Base-by-base conservation (phyloP, 2,329 filamentous ascomycete genomes). In the Ramularia collo-cygni region DNA sequence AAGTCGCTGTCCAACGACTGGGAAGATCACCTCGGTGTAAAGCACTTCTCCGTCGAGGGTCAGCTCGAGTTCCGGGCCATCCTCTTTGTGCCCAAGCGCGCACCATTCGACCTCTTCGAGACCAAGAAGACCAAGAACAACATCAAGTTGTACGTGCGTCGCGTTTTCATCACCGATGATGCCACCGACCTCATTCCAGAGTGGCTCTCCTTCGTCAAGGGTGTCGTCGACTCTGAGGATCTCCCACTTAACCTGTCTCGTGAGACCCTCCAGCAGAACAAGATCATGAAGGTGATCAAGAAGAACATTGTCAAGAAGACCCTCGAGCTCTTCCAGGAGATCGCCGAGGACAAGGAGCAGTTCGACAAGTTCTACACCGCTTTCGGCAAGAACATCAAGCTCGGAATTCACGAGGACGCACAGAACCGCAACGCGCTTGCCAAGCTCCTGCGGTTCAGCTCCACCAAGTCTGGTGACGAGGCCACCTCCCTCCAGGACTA, bases 91-190 rank as follows among this genome's bases (percentile, higher is more conserved):
- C 92, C 92, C 67, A 96, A 98, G 86, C 90, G 92, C 63, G 92
- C 92, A 70, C 92, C 92, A 61, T 98, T 98, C 70, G 92, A 98
- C 65, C 85, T 98, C 50, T 98, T 98, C 69, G 92, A 98, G 85
- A 95, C 90, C 67, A 98, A 98, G 87, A 95, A 95, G 85, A 95
- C 90, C 66, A 98, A 98, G 88, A 98, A 96, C 85, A 98, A 98
- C 85, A 96, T 98, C 81, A 98, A 98, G 84, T 83, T 98, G 61
- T 98, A 98, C 75, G 92, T 98, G 64, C 90, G 92, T 69, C 92
- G 92, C 68, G 92, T 98, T 71, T 98, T 98, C 85, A 98, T 98
- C 78, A 98, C 92, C 47, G 92, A 98, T 37, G 92, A 98, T 69
- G 92, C 92, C 60, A 96, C 92, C 59, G 92, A 98, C 68, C 84